Base-by-base conservation (phyloP, 2,329 filamentous ascomycete genomes). In the Cordyceps militaris region DNA sequence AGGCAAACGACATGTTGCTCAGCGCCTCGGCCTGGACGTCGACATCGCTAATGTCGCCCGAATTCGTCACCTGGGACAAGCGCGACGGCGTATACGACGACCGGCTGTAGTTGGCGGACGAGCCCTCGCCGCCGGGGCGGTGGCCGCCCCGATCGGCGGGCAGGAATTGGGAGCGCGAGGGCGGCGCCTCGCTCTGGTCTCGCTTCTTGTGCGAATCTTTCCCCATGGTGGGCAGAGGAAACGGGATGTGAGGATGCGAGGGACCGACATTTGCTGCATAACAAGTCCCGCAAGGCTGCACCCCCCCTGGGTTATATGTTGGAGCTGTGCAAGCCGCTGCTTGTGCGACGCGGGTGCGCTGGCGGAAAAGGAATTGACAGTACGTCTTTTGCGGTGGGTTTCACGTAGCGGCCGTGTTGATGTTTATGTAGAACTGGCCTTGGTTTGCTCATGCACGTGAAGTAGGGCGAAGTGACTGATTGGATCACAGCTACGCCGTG, bases 51-150 rank as follows among this genome's bases (percentile, higher is more conserved):
- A 49, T n/a, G 14, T 56, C 54, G 5, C 44, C 13, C 44, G 46
- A 46, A 16, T 49, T 56, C 13, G 54, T 56, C 9, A 56, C 46
- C 7, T 56, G 54, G 16, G 54, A 56, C 19, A 56, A 13, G n/a
- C 54, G 44, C 24, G 54, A 56, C 21, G 54, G 46, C 13, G 19
- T 42, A 6, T 56, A 49, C 2, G 24, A 9, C 11, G 34, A 21
- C 11, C 36, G 46, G 3, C 44, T 49, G n/a, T 49, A 23, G 23
- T 28, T 46, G 43, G 23, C 42, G 10, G 52, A 38, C 23, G 43
- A 14, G 16, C 30, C 3, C 4, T 43, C 19, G 23, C 11, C 46
- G n/a, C 14, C n/a, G 4, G n/a, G 5, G n/a, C 36, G 54, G 34
- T 24, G 13, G 38, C 19, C 38, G 38, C 38, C 11, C 14, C 14